phyloP scores from a whole-genome alignment of 768 basidiomycete genomes.

The Sporobolomyces roseus region DNA sequence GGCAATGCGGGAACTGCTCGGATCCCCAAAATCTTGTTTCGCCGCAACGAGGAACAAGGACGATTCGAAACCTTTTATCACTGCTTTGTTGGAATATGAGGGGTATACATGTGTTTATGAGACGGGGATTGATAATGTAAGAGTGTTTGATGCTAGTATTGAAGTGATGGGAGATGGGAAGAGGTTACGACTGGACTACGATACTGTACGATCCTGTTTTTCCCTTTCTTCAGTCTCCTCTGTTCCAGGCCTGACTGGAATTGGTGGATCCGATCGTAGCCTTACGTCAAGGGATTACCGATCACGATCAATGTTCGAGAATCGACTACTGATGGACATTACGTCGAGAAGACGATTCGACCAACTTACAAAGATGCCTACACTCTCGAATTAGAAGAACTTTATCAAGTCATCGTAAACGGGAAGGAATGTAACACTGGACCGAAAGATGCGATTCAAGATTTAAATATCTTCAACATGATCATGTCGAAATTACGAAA shows the following conservation, averaged over 20 bases:
- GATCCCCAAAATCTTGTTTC: conserved; percentile 42
- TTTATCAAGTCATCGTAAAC: conserved; percentile 42
- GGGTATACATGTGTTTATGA: conserved; percentile 46
- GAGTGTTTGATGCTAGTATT: conserved; percentile 47
- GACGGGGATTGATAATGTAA: conserved; percentile 44
- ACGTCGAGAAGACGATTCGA: conserved; percentile 42
- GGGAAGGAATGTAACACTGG: conserved; percentile 43
- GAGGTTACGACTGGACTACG: conserved; percentile 43
- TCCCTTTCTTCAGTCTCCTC: background rate
- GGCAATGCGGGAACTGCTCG: conserved; percentile 47
- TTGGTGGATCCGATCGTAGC: conserved; percentile 11
- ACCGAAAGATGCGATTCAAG: conserved; percentile 45
- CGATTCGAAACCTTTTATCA: conserved; percentile 15
- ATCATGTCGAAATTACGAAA: conserved; percentile 45
- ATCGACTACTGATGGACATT: conserved; percentile 37
- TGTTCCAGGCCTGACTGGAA: too few relatives aligned
- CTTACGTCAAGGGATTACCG: conserved; percentile 47
- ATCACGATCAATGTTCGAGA: conserved; percentile 43
- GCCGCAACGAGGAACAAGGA: conserved; percentile 11
- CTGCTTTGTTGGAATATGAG: conserved; percentile 38
- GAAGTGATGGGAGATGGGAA: conserved; percentile 46
- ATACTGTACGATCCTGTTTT: conserved; percentile 17
- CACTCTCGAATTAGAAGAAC: conserved; percentile 43
- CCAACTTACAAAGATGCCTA: conserved; percentile 47
- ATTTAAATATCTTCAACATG: conserved; percentile 44